These are phyloP conservation scores for Lepidopterella palustris DNA, from an alignment of 495 filamentous ascomycete genomes.

Conservation along the genomic window DNA sequence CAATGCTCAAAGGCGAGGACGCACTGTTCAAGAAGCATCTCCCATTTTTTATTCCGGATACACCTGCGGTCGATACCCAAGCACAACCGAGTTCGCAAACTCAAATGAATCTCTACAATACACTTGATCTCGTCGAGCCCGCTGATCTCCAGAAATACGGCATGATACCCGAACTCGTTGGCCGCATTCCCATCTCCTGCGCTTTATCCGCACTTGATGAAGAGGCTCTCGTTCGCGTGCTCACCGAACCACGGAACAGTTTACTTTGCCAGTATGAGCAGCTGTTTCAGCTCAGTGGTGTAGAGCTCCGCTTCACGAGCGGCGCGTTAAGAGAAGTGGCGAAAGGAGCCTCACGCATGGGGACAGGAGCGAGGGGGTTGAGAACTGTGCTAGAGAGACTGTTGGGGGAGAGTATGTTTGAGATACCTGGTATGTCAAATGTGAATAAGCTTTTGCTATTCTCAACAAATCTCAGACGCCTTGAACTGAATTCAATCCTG, in stretches of 20 bases:
- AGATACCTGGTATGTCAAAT: slow-evolving; percentile 57
- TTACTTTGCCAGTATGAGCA: slow-evolving; percentile 79
- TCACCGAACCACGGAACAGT: slow-evolving; percentile 86
- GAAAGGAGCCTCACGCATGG: slow-evolving; percentile 62
- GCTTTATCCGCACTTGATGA: slow-evolving; percentile 77
- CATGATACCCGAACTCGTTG: slow-evolving; percentile 91
- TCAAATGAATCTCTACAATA: slow-evolving; percentile 57
- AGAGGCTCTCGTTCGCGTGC: slow-evolving; percentile 71
- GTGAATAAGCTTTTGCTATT: neutral
- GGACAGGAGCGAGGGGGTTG: slow-evolving; percentile 80
- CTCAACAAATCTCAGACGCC: neutral
- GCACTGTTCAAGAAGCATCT: slow-evolving; percentile 60
- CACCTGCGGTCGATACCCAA: slow-evolving; percentile 1
- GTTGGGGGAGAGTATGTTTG: slow-evolving; percentile 84
- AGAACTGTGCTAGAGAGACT: slow-evolving; percentile 86
- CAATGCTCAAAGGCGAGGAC: slow-evolving; percentile 45
- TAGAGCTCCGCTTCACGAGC: slow-evolving; percentile 77
- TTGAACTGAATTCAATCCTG: neutral
- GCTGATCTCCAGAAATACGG: slow-evolving; percentile 84
- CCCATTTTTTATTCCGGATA: slow-evolving; percentile 51
- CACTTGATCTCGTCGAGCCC: slow-evolving; percentile 73
- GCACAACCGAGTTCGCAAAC: slow-evolving; percentile 12
- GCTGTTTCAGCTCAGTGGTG: slow-evolving; percentile 74
- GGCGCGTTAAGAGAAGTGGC: slow-evolving; percentile 74
- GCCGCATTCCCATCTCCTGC: slow-evolving; percentile 80